Evolutionary conservation across 495 filamentous ascomycete genomes (phyloP).

Genomic region (Echria macrotheca): DNA sequence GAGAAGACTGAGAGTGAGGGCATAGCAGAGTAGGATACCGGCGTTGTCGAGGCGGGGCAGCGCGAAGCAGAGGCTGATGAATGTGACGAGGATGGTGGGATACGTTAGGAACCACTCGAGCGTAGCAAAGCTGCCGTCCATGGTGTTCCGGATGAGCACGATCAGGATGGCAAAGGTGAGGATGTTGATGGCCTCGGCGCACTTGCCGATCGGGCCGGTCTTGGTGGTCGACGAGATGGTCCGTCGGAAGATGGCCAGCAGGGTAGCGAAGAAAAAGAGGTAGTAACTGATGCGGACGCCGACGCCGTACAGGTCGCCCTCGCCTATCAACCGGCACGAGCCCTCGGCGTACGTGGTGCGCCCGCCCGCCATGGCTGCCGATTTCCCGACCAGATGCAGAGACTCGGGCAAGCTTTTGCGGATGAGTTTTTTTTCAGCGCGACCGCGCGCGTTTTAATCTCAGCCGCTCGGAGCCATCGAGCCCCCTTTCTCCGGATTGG

Average conservation of each 20-base stretch:
- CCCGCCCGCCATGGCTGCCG: too few relatives aligned
- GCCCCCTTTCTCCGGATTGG: too few relatives aligned
- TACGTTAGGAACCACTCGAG: conserved; percentile 10
- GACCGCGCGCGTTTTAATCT: too few relatives aligned
- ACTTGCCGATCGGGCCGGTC: not conserved
- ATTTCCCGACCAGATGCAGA: too few relatives aligned
- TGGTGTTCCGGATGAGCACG: conserved; percentile 8
- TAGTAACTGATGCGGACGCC: conserved; percentile 9
- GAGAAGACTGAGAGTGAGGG: not conserved
- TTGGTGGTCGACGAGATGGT: not conserved
- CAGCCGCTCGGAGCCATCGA: too few relatives aligned
- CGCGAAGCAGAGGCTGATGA: not conserved
- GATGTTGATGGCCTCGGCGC: conserved; percentile 8
- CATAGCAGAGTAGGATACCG: not conserved
- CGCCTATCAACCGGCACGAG: conserved; percentile 3
- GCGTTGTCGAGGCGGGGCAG: not conserved
- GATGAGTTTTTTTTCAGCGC: too few relatives aligned
- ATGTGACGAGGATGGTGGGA: conserved; percentile 6
- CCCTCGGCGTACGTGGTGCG: not conserved
- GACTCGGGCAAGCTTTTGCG: too few relatives aligned
- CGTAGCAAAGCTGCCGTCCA: not conserved
- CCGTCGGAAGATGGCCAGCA: not conserved
- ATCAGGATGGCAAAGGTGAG: conserved; percentile 8
- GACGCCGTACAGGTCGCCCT: conserved; percentile 4
- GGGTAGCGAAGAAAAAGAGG: conserved; percentile 2